phyloP scores from a whole-genome alignment of 2,329 filamentous ascomycete species.

The Aspergillus brunneoviolaceus region DNA sequence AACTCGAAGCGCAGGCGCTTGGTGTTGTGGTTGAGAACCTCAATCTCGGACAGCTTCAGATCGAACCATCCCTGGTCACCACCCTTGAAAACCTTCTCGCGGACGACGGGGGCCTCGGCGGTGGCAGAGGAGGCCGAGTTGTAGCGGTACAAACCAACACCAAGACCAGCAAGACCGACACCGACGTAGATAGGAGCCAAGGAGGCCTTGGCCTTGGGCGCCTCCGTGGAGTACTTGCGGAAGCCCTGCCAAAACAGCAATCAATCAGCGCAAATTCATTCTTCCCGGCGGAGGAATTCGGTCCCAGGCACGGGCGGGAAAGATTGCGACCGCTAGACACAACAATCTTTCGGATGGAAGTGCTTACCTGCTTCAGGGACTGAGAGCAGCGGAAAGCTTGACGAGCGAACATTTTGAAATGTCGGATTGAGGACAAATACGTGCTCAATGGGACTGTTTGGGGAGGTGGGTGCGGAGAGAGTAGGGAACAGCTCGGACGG shows the following conservation, averaged over 20 bases:
- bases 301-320: neutral
- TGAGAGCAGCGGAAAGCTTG: conserved; percentile 63
- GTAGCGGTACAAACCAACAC: conserved; percentile 59
- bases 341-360: neutral
- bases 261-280: conserved; percentile 10
- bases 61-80: conserved; percentile 87
- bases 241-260: conserved; percentile 50
- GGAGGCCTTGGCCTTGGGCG: conserved; percentile 53
- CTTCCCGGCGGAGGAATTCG: no score
- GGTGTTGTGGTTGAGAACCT: conserved; percentile 88
- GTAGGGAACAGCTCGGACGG: neutral
- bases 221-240: conserved; percentile 70
- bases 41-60: conserved; percentile 74
- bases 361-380: conserved; percentile 64
- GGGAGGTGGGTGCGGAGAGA: conserved; percentile 16
- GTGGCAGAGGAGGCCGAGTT: conserved; percentile 30
- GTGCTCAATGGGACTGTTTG: conserved; percentile 15
- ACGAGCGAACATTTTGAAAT: conserved; percentile 64
- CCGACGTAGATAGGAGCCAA: conserved; percentile 58
- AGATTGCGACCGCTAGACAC: neutral
- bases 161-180: conserved; percentile 44
- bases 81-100: conserved; percentile 66
- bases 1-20: conserved; percentile 89
- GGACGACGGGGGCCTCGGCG: conserved; percentile 36
- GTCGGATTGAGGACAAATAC: conserved; percentile 14